phyloP scores from a whole-genome alignment of 2,329 filamentous ascomycete species.

The Eutypella sp. region DNA sequence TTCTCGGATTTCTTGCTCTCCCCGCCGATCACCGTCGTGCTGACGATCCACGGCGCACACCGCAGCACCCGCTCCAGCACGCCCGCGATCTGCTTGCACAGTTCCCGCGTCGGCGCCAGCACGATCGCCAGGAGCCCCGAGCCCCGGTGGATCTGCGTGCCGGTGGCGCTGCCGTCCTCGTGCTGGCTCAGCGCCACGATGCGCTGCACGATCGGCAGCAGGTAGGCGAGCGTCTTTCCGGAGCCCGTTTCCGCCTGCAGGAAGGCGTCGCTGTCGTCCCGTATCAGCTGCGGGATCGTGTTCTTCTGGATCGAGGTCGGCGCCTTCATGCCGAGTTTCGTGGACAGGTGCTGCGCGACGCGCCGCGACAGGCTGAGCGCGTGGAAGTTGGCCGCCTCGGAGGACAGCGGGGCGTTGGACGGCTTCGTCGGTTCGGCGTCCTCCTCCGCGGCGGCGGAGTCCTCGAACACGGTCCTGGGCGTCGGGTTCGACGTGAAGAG shows the following conservation, averaged over 20 bases:
- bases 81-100: constrained; percentile 87
- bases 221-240: constrained; percentile 94
- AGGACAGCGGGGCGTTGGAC: constrained; percentile 84
- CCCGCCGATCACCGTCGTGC: constrained; percentile 72
- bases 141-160: constrained; percentile 65
- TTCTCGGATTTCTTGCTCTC: constrained; percentile 79
- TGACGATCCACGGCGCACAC: constrained; percentile 92
- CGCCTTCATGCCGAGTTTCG: constrained; percentile 82
- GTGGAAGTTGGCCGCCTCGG: constrained; percentile 80
- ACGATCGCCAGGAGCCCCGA: constrained; percentile 91
- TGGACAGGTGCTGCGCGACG: constrained; percentile 75
- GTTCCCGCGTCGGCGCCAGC: constrained; percentile 86
- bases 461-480: constrained; percentile 58
- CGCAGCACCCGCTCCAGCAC: constrained; percentile 81
- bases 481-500: constrained; percentile 87
- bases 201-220: constrained; percentile 85
- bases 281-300: constrained; percentile 74
- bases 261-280: constrained; percentile 83
- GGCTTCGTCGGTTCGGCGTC: constrained; percentile 59
- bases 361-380: constrained; percentile 76
- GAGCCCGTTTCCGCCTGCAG: constrained; percentile 96
- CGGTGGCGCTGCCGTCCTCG: constrained; percentile 38
- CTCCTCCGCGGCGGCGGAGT: constrained; percentile 38
- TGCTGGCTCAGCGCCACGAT: constrained; percentile 70
- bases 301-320: constrained; percentile 94